Base-by-base conservation (phyloP, 2,329 filamentous ascomycete genomes). In the Alternaria gansuensis region DNA sequence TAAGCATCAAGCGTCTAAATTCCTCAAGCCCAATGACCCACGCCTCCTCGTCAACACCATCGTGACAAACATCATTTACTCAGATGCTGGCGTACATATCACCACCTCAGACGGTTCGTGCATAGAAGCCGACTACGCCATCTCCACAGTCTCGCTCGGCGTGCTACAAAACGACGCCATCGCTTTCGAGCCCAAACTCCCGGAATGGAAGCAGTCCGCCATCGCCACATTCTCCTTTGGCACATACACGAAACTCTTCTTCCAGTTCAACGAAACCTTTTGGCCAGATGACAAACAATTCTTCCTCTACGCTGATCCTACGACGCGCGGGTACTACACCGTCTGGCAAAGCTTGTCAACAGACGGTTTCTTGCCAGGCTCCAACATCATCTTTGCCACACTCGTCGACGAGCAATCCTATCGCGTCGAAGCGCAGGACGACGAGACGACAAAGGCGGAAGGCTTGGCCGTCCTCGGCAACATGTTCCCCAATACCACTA, bases 241-340 rank as follows among this genome's bases (percentile, higher is more conserved):
- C 6, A 90, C 87, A 0, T 91, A 90, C 76, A 91, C 88, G 51
- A 91, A 91, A 71, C 85, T 91, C 60, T 91, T 91, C 76, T 78
- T 89, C 59, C 88, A 90, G 62, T 91, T 90, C 75, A 78, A 87
- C 59, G 79, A 87, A 54, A 84, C 86, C 0, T 91, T 91, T 75
- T 91, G 88, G 89, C 82, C 83, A 65, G 69, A 76, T 0, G 76
- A 82, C 39, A 83, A 81, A 0, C 82, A 86, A 54, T 86, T 81
- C 65, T 80, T 83, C 62, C 77, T 85, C n/a, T 85, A 85, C 62
- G 82, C 84, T 0, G 77, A 80, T 37, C 81, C 82, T 0, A 71
- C 73, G 4, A 75, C 71, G 4, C 80, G 83, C 8, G 83, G 84
- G 17, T 83, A 82, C 71, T 87, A 84, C 59, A 85, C 88, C 0